These are phyloP conservation scores for Apiospora hydei DNA, from an alignment of 2,329 filamentous ascomycete genomes.

Conservation along the genomic window DNA sequence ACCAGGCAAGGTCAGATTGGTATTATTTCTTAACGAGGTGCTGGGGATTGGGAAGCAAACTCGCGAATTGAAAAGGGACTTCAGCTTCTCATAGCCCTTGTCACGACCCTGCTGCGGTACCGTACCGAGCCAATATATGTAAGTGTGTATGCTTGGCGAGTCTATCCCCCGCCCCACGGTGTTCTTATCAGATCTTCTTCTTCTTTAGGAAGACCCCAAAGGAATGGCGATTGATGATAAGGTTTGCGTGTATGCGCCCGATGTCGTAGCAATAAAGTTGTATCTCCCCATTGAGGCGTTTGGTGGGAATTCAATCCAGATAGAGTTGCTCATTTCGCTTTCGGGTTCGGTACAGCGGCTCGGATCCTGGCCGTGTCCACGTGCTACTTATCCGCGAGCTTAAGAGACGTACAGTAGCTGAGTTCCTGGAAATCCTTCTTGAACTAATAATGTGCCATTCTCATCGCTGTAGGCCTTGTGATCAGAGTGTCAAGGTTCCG, in stretches of 20 bases:
- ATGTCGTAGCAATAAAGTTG: slow-evolving; percentile 1
- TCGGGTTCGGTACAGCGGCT: slow-evolving; percentile 1
- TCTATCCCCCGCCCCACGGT: background rate
- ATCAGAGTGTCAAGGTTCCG: background rate
- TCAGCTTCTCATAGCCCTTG: background rate
- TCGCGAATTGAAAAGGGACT: background rate
- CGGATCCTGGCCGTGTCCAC: background rate
- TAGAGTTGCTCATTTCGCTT: slow-evolving; percentile 7
- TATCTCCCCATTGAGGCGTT: background rate
- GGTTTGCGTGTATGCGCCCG: background rate
- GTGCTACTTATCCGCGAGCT: slow-evolving; percentile 1
- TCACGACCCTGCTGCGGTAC: background rate
- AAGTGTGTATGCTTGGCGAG: background rate
- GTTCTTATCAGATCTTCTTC: background rate
- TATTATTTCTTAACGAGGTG: background rate
- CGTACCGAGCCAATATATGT: background rate
- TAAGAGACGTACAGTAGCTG: background rate
- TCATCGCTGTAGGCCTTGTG: background rate
- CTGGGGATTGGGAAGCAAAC: slow-evolving; percentile 6
- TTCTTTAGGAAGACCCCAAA: background rate
- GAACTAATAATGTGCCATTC: background rate
- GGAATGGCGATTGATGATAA: background rate
- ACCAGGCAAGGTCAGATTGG: no score
- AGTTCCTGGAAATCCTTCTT: background rate
- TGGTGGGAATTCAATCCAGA: background rate